Percentiles rank a stretch among this genome's conserved stretches.
Evolutionary conservation across 148 eudicot species (phyloP).

Genomic region (Simmondsia chinensis): DNA sequence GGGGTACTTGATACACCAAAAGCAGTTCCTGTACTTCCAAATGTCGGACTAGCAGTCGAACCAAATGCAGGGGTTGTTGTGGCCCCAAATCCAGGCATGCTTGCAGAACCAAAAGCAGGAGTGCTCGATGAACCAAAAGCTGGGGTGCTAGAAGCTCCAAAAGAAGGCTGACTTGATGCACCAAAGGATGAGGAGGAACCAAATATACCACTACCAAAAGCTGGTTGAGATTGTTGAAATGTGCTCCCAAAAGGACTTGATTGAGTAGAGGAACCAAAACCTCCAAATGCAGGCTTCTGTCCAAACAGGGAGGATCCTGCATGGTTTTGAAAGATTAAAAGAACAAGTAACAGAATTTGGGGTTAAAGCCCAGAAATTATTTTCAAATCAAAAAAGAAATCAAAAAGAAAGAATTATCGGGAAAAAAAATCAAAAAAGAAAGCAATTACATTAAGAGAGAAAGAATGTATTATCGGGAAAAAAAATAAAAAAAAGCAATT

Average conservation of each 20-base stretch:
- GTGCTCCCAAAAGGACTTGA: constrained; percentile 90
- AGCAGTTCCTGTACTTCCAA: constrained; percentile 52
- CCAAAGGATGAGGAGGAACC: constrained; percentile 74
- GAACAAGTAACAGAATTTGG: neutral
- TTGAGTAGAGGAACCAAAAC: constrained; percentile 62
- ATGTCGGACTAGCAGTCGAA: constrained; percentile 25
- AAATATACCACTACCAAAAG: constrained; percentile 67
- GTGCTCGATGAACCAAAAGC: constrained; percentile 57
- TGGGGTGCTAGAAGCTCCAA: constrained; percentile 51
- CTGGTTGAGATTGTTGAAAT: constrained; percentile 78
- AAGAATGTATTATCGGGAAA: neutral
- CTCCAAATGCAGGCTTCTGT: constrained; percentile 81
- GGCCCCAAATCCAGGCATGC: constrained; percentile 40
- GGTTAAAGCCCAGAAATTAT: too few species aligned
- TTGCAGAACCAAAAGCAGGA: constrained; percentile 59
- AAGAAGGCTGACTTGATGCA: constrained; percentile 74
- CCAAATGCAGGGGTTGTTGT: constrained; percentile 36
- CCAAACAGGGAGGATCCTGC: constrained; percentile 71
- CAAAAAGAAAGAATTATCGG: too few species aligned
- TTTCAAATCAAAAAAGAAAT: too few species aligned
- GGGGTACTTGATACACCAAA: constrained; percentile 52
- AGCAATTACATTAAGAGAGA: too few species aligned
- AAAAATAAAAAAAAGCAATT: too few species aligned
- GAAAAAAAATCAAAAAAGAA: too few species aligned
- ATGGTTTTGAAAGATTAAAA: neutral